Base-by-base conservation (phyloP, 2,329 filamentous ascomycete genomes). In the Coniochaeta prunicola region DNA sequence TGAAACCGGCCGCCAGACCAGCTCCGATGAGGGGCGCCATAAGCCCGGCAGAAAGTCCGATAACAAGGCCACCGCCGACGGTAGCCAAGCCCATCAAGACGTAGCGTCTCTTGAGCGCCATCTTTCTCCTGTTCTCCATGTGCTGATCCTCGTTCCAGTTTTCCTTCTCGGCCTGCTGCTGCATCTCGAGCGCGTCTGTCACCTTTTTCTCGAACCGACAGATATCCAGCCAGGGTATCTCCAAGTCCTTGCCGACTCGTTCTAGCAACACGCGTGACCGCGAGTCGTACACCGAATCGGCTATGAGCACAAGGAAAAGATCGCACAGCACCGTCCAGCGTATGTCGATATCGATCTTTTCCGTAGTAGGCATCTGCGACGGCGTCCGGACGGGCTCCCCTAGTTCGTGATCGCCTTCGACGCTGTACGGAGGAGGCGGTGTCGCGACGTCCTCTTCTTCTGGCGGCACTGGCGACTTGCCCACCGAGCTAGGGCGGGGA, bases 141-240 rank as follows among this genome's bases (percentile, higher is more conserved):
- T 97, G 92, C 64, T 96, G 91, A 12, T 94, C 88, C 71, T 99
- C 94, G 64, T 97, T 96, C 94, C 94, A 99, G 63, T 93, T 96
- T 74, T 99, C 94, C 68, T 93, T 96, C 63, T 92, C 89, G 6
- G 91, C 91, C 53, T 90, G 87, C 72, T 97, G 92, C 74, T 97
- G 93, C 91, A 99, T 97, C 73, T 99, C 94, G 24, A 99, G 78
- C 1, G 94, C 92, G 73, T 99, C 94, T 8, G 94, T 97, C 6
- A 99, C 91, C 57, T 92, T 88, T 76, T 97, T 97, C 75, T 99
- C 94, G 68, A 99, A 99, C 40, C 91, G 87, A 73, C 92, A 96
- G 59, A 97, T 96, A 64, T 99, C 94, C 58, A 96, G 79, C 91
- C 91, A 96, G 13, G 88, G 82, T 8, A 99, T 87, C 45, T 90